These are phyloP conservation scores for Kondoa subrosea DNA, from an alignment of 768 basidiomycete genomes.

Conservation along the genomic window DNA sequence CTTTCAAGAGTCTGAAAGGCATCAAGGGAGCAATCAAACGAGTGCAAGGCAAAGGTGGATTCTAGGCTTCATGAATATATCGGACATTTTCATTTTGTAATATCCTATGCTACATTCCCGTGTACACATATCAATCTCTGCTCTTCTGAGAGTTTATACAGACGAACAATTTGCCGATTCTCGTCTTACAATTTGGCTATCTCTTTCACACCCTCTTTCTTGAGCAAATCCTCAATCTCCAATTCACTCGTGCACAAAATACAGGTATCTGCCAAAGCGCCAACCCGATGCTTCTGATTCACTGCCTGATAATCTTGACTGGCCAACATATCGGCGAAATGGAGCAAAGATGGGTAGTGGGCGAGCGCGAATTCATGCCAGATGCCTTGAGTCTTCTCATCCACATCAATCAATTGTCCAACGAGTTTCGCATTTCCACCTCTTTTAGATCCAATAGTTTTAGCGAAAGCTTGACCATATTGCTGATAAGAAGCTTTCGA, in stretches of 20 bases:
- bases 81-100: too few relatives aligned
- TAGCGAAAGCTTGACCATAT: background rate
- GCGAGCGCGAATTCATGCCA: background rate
- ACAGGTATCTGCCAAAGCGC: background rate
- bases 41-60: too few relatives aligned
- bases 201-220: background rate
- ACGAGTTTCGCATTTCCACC: background rate
- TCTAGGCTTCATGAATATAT: too few relatives aligned
- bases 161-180: too few relatives aligned
- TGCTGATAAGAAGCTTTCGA: background rate
- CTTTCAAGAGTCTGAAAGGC: background rate
- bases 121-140: too few relatives aligned
- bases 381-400: background rate
- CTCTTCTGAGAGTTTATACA: too few relatives aligned
- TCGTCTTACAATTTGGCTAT: background rate
- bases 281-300: background rate
- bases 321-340: background rate
- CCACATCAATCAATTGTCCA: background rate
- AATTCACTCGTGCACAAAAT: background rate
- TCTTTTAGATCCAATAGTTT: background rate
- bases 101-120: too few relatives aligned
- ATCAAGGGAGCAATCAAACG: background rate
- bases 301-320: background rate
- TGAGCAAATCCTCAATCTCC: background rate
- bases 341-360: background rate